Conservation (phyloP, 2,329 filamentous ascomycete species). For the Pseudogymnoascus verrucosus region DNA sequence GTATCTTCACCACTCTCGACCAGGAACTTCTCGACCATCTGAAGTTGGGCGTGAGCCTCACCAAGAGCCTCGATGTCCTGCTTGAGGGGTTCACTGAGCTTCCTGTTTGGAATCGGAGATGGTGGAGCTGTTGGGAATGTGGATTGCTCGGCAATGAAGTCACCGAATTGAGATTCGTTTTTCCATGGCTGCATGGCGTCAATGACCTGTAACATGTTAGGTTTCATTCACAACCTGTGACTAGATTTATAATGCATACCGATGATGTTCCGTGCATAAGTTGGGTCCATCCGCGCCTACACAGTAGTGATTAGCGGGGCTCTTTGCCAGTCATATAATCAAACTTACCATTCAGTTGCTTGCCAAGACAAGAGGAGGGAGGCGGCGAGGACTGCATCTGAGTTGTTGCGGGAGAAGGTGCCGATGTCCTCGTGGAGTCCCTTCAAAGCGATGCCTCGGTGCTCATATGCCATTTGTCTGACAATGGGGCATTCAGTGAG, state of each 20-base stretch:
- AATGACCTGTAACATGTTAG: conserved; percentile 55
- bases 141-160: conserved; percentile 74
- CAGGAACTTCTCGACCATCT: conserved; percentile 59
- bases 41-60: conserved; percentile 57
- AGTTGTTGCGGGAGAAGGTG: conserved; percentile 75
- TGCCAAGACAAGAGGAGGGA: conserved; percentile 94
- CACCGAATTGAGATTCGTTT: conserved; percentile 76
- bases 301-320: conserved; percentile 30
- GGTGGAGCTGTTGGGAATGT: conserved; percentile 60
- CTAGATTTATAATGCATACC: conserved; percentile 43
- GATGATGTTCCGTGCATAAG: conserved; percentile 86
- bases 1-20: conserved; percentile 62
- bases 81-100: conserved; percentile 52
- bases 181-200: conserved; percentile 89
- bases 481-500: conserved; percentile 79
- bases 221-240: background rate
- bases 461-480: conserved; percentile 80
- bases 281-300: conserved; percentile 84
- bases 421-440: conserved; percentile 83
- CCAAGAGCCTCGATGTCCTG: conserved; percentile 65
- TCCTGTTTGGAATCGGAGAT: conserved; percentile 52
- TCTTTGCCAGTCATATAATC: conserved; percentile 20
- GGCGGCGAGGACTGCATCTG: conserved; percentile 84
- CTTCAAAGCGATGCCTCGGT: conserved; percentile 76
- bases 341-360: conserved; percentile 81